Evolutionary conservation across 2,329 filamentous ascomycete genomes (phyloP), one percentile per base, ranked within the genome.

Genomic region (Aureobasidium melanogenum): DNA sequence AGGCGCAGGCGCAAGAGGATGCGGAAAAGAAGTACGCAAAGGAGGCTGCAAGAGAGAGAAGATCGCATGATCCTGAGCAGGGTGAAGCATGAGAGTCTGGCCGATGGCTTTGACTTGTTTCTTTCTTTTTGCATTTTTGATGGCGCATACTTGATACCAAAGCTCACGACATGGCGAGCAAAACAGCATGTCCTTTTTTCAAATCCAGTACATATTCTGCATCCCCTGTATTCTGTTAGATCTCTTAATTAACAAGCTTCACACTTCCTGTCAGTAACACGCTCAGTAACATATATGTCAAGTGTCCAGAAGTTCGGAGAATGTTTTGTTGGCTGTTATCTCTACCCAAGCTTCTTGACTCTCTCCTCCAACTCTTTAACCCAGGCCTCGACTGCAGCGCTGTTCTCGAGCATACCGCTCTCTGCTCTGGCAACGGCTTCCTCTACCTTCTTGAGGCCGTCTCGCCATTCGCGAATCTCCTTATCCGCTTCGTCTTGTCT

Each of bases 401-500:
- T 86, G 74, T 99, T 99, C 55, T 81, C 83, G 66, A 84, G 84
- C 78, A 95, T 88, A 4, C 85, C 82, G 30, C 78, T 78, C 70
- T 89, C 87, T 4, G 88, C 86, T 63, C 88, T 82, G 64, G 80
- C 80, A 69, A 97, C 85, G 28, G 88, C 86, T 60, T 79, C 77
- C 73, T 97, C 92, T 22, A 97, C 84, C 70, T 87, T 89, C 64
- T 86, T 84, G 17, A 97, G 74, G 0, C 91, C 90, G 61, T 89
- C 87, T 64, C 85, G 84, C 94, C 94, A 97, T 71, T 88, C 86
- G 74, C 86, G 85, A 62, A 99, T 86, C 72, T 97, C 94, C 5
- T 81, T 80, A 26, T 86, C 85, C 84, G 94, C 92, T 64, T 94
- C 90, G 1, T 81, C 82, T 74, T 97, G 94, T 65, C 86, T 82